A percentile compares a stretch with the other conserved stretches of the same genome.
phyloP scores from a whole-genome alignment of 495 filamentous ascomycete genomes.

The Tuber brumale region DNA sequence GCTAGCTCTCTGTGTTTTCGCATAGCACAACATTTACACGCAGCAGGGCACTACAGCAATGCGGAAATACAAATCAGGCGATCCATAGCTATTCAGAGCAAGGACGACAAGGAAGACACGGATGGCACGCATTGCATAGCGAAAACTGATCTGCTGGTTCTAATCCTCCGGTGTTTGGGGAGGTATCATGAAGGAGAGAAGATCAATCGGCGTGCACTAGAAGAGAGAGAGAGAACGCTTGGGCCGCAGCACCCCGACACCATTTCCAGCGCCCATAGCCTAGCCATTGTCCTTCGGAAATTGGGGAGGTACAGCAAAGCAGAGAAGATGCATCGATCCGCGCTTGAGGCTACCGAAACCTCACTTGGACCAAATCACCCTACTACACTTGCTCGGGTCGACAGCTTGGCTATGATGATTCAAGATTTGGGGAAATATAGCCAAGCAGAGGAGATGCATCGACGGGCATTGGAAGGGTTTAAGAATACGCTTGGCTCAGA shows the following conservation, averaged over 20 bases:
- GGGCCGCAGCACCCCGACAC: constrained; percentile 14
- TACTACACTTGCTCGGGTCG: constrained; percentile 39
- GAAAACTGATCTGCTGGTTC: constrained; percentile 19
- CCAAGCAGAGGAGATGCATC: constrained; percentile 43
- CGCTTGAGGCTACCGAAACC: constrained; percentile 33
- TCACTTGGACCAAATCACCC: constrained; percentile 40
- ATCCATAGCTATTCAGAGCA: background rate
- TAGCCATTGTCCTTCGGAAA: constrained; percentile 35
- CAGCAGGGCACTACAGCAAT: background rate
- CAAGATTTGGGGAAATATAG: constrained; percentile 39
- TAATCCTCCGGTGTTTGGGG: constrained; percentile 25
- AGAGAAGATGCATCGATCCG: constrained; percentile 25
- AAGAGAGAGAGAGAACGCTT: constrained; percentile 15
- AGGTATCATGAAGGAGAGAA: constrained; percentile 35
- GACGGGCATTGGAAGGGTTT: too few species aligned
- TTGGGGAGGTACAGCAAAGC: constrained; percentile 42
- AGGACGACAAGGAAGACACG: background rate
- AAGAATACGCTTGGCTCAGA: constrained; percentile 39
- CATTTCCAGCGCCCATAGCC: constrained; percentile 33
- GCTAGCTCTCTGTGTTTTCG: background rate
- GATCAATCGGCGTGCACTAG: constrained; percentile 28
- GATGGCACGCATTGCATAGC: too few species aligned
- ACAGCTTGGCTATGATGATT: constrained; percentile 38
- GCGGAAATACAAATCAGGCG: constrained; percentile 3
- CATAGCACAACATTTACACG: background rate